Percentiles rank a stretch among this genome's conserved stretches.
phyloP scores from a whole-genome alignment of 2,329 filamentous ascomycete species.

The Ceratocystis harringtonii region DNA sequence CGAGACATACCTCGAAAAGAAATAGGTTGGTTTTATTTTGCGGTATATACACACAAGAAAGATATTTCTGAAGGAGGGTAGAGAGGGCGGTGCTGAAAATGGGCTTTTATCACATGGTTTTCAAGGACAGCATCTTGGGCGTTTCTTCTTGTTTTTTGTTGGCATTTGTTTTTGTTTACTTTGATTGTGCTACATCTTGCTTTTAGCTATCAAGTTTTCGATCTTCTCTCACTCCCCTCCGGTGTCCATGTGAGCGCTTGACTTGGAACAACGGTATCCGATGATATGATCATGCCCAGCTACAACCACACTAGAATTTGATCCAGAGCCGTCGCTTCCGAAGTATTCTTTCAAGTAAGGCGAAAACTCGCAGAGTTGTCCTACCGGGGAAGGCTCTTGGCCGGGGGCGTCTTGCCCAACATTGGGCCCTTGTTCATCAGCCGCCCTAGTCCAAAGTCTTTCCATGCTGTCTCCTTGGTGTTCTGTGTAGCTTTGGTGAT shows the following conservation, averaged over 20 bases:
- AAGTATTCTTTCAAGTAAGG: not conserved
- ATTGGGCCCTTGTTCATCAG: constrained; percentile 50
- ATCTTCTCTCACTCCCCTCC: not conserved
- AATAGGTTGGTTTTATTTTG: constrained; percentile 20
- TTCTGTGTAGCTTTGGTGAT: constrained; percentile 68
- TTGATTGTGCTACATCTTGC: not conserved
- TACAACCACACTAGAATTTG: not conserved
- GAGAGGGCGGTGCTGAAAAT: not conserved
- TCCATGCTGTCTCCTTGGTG: constrained; percentile 58
- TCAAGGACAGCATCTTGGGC: constrained; percentile 3
- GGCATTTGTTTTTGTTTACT: not conserved
- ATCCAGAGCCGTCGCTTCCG: not conserved
- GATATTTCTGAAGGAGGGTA: not conserved
- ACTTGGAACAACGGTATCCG: not conserved
- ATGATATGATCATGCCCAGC: not conserved
- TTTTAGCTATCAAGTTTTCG: not conserved
- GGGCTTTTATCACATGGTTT: constrained; percentile 2
- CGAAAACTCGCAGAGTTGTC: not conserved
- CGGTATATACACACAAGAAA: too few species aligned
- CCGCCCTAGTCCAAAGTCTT: constrained; percentile 57
- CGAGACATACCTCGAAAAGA: constrained; percentile 63
- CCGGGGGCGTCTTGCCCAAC: constrained; percentile 19
- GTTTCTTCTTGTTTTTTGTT: constrained; percentile 7
- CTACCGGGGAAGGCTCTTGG: constrained; percentile 21
- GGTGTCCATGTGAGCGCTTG: not conserved